A percentile compares a stretch with the other conserved stretches of the same genome.
Evolutionary conservation across 495 filamentous ascomycete species (phyloP).

Genomic region (Aspergillus bridgeri): DNA sequence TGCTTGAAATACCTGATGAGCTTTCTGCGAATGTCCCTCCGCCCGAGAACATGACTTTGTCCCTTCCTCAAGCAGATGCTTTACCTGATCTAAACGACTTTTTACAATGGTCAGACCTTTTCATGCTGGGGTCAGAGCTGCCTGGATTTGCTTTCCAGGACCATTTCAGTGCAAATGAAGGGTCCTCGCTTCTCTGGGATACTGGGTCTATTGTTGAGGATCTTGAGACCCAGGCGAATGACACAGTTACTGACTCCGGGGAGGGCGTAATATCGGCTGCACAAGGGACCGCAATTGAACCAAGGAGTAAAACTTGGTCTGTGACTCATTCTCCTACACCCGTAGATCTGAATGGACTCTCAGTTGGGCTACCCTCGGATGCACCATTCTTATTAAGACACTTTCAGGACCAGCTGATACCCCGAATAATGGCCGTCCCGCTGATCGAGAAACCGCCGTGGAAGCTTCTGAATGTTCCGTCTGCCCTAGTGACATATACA

Average conservation of each 20-base stretch:
- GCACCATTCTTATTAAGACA: conserved; percentile 29
- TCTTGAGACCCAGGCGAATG: background rate
- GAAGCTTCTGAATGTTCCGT: conserved; percentile 31
- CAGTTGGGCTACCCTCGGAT: conserved; percentile 20
- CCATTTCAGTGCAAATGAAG: background rate
- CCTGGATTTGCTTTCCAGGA: conserved; percentile 8
- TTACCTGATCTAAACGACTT: conserved; percentile 32
- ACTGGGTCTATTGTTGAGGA: background rate
- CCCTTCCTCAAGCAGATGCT: conserved; percentile 17
- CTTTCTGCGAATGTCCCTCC: background rate
- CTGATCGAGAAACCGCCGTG: conserved; percentile 32
- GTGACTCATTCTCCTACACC: conserved; percentile 12
- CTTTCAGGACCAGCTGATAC: conserved; percentile 32
- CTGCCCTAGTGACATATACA: conserved; percentile 29
- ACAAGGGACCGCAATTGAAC: background rate
- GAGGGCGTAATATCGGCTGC: background rate
- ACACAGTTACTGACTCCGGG: background rate
- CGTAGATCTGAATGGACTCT: conserved; percentile 5
- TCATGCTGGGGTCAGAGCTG: conserved; percentile 28
- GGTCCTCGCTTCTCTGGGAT: background rate
- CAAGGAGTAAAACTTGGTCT: background rate
- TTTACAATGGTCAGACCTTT: conserved; percentile 33
- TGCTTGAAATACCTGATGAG: background rate
- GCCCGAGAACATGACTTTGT: background rate
- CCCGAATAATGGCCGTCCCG: conserved; percentile 32